These are phyloP conservation scores for Mortierella sp. DNA, from an alignment of 371 early-diverging fungal species.

Conservation along the genomic window DNA sequence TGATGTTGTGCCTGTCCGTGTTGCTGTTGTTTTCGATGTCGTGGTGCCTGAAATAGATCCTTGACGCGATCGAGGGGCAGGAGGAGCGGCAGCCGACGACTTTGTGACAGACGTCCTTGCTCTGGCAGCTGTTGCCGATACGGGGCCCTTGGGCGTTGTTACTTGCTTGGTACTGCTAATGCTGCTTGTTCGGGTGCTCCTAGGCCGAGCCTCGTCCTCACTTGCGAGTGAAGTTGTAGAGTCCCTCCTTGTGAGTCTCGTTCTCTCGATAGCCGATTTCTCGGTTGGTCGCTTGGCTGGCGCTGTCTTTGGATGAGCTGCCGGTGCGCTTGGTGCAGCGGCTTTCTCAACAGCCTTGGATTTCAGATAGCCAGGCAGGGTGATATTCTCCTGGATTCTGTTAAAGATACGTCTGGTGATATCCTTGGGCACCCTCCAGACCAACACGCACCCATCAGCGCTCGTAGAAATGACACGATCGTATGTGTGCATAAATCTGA, in stretches of 20 bases:
- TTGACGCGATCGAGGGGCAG: conserved; percentile 36
- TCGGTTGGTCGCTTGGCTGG: conserved; percentile 21
- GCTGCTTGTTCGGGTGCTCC: conserved; percentile 4
- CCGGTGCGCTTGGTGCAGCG: conserved; percentile 1
- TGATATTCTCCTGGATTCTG: conserved; percentile 37
- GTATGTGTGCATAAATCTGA: conserved; percentile 70
- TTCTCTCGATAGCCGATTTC: conserved; percentile 17
- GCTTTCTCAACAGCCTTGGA: conserved; percentile 16
- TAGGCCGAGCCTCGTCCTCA: conserved; percentile 29
- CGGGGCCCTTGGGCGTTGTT: neutral
- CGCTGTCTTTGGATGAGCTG: conserved; percentile 6
- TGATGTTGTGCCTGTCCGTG: conserved; percentile 6
- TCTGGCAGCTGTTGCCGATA: conserved; percentile 12
- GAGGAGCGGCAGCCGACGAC: conserved; percentile 14
- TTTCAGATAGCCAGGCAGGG: conserved; percentile 25
- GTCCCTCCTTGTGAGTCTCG: conserved; percentile 28
- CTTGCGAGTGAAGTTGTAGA: conserved; percentile 35
- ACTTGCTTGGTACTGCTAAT: conserved; percentile 3
- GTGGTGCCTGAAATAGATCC: conserved; percentile 20
- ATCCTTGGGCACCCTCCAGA: conserved; percentile 74
- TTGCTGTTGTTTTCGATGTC: conserved; percentile 1
- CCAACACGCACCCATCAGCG: conserved; percentile 82
- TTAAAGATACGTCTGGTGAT: conserved; percentile 60
- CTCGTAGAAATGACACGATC: conserved; percentile 76
- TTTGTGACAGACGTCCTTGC: conserved; percentile 13